Evolutionary conservation across 2,329 filamentous ascomycete species (phyloP), one percentile per base, ranked within the genome.

Genomic region (Paracoccidioides lutzii): DNA sequence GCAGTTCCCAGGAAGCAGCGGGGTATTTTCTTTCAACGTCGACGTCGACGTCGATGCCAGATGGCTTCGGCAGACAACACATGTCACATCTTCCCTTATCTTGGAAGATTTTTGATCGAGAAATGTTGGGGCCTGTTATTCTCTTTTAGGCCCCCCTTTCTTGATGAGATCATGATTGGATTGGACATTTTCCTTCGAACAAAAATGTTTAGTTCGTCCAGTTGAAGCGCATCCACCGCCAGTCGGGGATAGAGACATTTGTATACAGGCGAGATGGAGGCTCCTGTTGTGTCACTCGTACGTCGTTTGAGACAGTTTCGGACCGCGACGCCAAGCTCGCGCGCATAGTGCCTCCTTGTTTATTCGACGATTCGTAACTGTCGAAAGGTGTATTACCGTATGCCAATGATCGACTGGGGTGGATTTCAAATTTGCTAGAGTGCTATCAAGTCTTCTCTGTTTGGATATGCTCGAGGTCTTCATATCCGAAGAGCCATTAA

Each of bases 241-340:
- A 14, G 35, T 8, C 2, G 58, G 58, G 12, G 51, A 56, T 53
- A 8, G 57, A 57, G 52, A 49, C 1, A n/a, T 48, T 59, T 12
- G 44, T 62, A 32, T 62, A 54, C 53, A 37, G 57, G 35, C 44
- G 59, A 33, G 59, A 62, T 57, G 60, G 59, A 37, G 60, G 57
- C 2, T 30, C n/a, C 9, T 62, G 60, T 33, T 60, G 59, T 22
- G 38, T 57, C 28, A 59, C 57, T 8, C 15, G 41, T 22, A 37
- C 15, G 15, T 32, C 48, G 5, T 58, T 57, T 45, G 48, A 56
- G 32, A 53, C 49, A 5, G 5, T 35, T 32, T 52, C 38, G 4
- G 59, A 57, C 32, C 4, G 22, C 9, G 43, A 55, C 33, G 4
- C 40, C 8, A 40, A 30, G 54, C 57, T 41, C 42, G 52, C 44